phyloP scores from a whole-genome alignment of 768 basidiomycete species.

The Boletus subcaerulescens region DNA sequence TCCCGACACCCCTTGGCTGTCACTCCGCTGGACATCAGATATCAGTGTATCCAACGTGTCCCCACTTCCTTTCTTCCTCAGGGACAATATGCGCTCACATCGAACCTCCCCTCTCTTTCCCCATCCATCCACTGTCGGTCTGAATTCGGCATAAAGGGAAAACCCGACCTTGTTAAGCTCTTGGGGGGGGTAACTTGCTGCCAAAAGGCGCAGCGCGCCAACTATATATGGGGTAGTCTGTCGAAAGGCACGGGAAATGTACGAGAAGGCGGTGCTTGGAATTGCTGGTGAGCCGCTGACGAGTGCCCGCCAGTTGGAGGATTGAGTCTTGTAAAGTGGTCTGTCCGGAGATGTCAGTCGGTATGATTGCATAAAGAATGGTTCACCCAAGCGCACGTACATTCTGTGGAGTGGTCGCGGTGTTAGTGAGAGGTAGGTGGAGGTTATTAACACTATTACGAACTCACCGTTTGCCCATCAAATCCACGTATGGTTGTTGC shows the following conservation, averaged over 20 bases:
- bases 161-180: conserved; percentile 70
- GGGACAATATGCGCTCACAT: conserved; percentile 63
- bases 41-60: conserved; percentile 12
- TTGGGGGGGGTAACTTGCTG: conserved; percentile 51
- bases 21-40: neutral
- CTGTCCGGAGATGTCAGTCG: conserved; percentile 36
- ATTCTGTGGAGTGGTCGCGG: conserved; percentile 28
- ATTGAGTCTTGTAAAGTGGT: conserved; percentile 72
- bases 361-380: neutral
- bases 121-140: conserved; percentile 81
- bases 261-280: conserved; percentile 76
- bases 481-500: conserved; percentile 79
- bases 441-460: neutral
- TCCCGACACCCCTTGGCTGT: conserved; percentile 8
- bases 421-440: neutral
- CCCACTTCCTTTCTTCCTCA: conserved; percentile 39
- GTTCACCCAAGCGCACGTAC: conserved; percentile 29
- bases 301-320: conserved; percentile 80
- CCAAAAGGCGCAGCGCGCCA: conserved; percentile 72
- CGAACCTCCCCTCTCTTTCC: conserved; percentile 75
- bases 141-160: conserved; percentile 81
- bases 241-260: conserved; percentile 75
- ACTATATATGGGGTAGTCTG: conserved; percentile 77
- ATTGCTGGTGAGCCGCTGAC: conserved; percentile 63
- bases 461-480: conserved; percentile 72